Evolutionary conservation across 192 early-diverging fungal species (phyloP), one percentile per base, ranked within the genome.

Genomic region (Allomyces arbusculus): DNA sequence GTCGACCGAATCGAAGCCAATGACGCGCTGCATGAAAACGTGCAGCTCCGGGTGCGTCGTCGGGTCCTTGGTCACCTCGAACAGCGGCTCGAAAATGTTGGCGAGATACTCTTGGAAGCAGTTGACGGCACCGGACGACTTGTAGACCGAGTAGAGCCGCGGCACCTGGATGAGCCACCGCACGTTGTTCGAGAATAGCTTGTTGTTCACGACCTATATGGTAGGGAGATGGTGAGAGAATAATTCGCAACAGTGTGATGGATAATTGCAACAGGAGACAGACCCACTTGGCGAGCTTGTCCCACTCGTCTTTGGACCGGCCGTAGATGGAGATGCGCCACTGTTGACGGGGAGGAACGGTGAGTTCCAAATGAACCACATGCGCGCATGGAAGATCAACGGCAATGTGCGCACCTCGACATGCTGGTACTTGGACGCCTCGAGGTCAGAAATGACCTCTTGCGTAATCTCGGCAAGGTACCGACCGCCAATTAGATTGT

Each of bases 301-400:
- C 89, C 94, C 94, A 97, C 75, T 97, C 94, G 43, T 79, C 66
- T 19, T 77, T 71, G 20, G 84, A 86, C 68, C 90, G 71, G 22
- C 94, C 94, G 73, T 97, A 97, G 70, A 97, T 92, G 0, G 91
- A 93, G 14, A 93, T 79, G 62, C 94, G 87, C 70, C 90, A 97
- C 77, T 40, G 33, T 40, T 40, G 33, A 40, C 7, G 33, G 33
- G 33, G 7, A 40, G 7, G 8, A 7, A 8, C 33, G 5, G 33
- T 40, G 33, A 40, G 33, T 8, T 40, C 33, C 3, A 40, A 40
- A 40, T 3, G 0, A 40, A 40, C 8, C 33, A 40, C 5, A 3
- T 28, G 26, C 26, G 26, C 26, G 26, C 26, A 4, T 4, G 4
- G 26, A 28, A 1, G 4, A 40, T 40, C 4, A 40, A 7, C 33